These are phyloP conservation scores for Lenzites betulinus DNA, from an alignment of 768 basidiomycete species.

Conservation along the genomic window DNA sequence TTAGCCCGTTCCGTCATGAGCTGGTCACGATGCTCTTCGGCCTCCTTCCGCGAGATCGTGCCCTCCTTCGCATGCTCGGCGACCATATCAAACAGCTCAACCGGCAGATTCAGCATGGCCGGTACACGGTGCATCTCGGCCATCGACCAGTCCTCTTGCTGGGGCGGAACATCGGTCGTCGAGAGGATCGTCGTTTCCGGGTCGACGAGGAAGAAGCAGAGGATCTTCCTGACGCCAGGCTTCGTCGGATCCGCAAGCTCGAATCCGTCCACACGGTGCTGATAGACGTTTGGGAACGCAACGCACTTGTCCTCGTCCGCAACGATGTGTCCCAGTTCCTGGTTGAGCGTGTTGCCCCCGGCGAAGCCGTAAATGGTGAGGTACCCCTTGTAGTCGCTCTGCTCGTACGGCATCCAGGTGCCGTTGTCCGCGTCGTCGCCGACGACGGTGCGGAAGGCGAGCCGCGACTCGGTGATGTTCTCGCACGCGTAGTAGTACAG, in stretches of 20 bases:
- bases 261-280: conserved; percentile 41
- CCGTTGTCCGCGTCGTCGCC: conserved; percentile 3
- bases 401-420: conserved; percentile 4
- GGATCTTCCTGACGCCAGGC: conserved; percentile 42
- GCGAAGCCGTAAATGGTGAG: conserved; percentile 3
- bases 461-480: conserved; percentile 36
- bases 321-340: conserved; percentile 33
- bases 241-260: conserved; percentile 34
- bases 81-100: conserved; percentile 26
- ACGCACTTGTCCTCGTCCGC: conserved; percentile 34
- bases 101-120: conserved; percentile 15
- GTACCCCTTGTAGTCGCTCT: conserved; percentile 9
- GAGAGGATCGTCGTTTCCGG: conserved; percentile 34
- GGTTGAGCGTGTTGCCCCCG: conserved; percentile 16
- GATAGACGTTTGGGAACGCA: conserved; percentile 42
- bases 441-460: conserved; percentile 37
- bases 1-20: conserved; percentile 25
- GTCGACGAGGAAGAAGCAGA: conserved; percentile 42
- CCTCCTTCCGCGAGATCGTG: conserved; percentile 12
- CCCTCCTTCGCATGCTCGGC: not conserved
- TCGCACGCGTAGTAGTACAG: conserved; percentile 33
- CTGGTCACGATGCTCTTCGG: conserved; percentile 16
- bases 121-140: not conserved
- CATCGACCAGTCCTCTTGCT: conserved; percentile 33
- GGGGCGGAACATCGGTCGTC: conserved; percentile 36